Conservation (phyloP, 257 asterid genomes). For the Mentha longifolia region DNA sequence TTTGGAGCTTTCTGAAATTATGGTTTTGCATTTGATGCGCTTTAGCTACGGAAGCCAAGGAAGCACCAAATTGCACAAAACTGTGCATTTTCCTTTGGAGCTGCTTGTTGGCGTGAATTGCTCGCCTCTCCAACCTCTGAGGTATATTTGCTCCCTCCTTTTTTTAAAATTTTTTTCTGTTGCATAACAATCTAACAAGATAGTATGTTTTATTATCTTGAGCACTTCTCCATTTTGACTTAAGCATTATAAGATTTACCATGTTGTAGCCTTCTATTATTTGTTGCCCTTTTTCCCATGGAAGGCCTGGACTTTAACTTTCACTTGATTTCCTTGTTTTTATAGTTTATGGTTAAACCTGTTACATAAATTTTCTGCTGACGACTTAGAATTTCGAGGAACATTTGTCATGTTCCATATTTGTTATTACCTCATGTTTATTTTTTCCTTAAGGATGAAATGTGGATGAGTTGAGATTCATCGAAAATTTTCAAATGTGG, state of each 20-base stretch:
- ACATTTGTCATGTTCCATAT: neutral
- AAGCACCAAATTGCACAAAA: constrained; percentile 74
- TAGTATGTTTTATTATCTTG: neutral
- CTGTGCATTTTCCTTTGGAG: constrained; percentile 78
- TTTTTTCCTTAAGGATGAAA: neutral
- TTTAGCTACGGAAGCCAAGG: constrained; percentile 82
- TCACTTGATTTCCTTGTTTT: neutral
- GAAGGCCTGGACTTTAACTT: neutral
- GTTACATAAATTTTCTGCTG: neutral
- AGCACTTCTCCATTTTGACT: neutral
- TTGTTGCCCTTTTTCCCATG: constrained; percentile 5
- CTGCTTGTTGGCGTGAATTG: constrained; percentile 70
- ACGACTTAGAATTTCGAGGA: neutral
- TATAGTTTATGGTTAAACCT: constrained; percentile 11
- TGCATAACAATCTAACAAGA: constrained; percentile 4
- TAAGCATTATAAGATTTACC: constrained; percentile 3
- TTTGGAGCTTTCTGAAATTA: constrained; percentile 68
- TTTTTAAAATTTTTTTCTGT: too few species aligned
- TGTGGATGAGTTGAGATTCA: constrained; percentile 22
- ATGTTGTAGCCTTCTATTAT: constrained; percentile 1
- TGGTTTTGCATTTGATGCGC: constrained; percentile 85
- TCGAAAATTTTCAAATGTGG: constrained; percentile 1
- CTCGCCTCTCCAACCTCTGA: constrained; percentile 64
- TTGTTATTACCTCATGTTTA: neutral
- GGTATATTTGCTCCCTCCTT: constrained; percentile 41